Evolutionary conservation across 2,329 filamentous ascomycete genomes (phyloP).

Genomic region (Tetracladium maxilliforme): DNA sequence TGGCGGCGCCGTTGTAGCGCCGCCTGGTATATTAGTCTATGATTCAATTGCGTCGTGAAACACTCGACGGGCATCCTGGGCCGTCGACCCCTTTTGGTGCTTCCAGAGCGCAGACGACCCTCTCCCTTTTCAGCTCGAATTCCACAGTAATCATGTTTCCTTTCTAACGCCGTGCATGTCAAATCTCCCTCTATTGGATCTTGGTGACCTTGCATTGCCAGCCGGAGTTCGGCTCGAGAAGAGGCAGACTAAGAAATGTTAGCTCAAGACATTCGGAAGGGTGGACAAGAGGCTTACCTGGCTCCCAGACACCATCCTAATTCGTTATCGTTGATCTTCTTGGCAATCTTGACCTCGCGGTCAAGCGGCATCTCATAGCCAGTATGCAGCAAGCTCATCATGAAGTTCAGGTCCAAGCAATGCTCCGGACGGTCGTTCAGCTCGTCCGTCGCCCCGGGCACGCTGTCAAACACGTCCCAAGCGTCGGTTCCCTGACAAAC

Average conservation of each 20-base stretch:
- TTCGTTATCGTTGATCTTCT: slow-evolving; percentile 97
- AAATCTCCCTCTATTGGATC: slow-evolving; percentile 49
- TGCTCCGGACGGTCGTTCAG: slow-evolving; percentile 72
- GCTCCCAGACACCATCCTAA: slow-evolving; percentile 96
- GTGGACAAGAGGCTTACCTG: slow-evolving; percentile 43
- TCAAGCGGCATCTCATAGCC: slow-evolving; percentile 98
- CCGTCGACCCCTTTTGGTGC: no score
- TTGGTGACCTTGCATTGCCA: slow-evolving; percentile 83
- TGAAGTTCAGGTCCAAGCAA: slow-evolving; percentile 93
- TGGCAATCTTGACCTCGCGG: slow-evolving; percentile 91
- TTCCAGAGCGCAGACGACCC: no score
- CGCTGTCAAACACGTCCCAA: slow-evolving; percentile 69
- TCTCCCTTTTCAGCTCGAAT: no score
- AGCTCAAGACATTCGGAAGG: slow-evolving; percentile 1
- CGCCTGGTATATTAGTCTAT: no score
- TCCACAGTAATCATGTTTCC: no score
- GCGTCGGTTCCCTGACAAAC: slow-evolving; percentile 67
- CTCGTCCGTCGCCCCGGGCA: slow-evolving; percentile 69
- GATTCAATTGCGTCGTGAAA: no score
- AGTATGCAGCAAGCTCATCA: slow-evolving; percentile 82
- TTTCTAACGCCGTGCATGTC: no score
- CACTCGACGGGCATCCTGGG: no score
- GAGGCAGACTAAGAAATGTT: slow-evolving; percentile 49
- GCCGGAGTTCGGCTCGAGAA: slow-evolving; percentile 67
- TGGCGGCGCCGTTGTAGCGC: slow-evolving; percentile 35